Conservation (phyloP, 2,329 filamentous ascomycete genomes). For the Exophiala xenobiotica region DNA sequence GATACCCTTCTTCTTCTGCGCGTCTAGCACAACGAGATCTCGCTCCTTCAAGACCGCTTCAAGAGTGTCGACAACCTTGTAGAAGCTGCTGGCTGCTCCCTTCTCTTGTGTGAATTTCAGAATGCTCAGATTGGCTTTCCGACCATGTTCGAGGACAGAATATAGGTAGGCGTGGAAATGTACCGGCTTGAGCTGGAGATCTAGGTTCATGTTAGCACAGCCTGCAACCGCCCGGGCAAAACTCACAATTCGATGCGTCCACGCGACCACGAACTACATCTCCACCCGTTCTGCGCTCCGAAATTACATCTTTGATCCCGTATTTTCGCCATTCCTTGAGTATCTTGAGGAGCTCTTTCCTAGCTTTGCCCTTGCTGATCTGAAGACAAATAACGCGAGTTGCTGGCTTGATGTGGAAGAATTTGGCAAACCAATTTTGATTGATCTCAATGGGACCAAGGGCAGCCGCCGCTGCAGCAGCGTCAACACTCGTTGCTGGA, state of each 20-base stretch:
- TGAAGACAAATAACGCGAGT: constrained; percentile 72
- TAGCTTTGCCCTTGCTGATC: constrained; percentile 68
- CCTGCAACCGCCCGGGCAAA: neutral
- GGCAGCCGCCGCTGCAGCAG: constrained; percentile 18
- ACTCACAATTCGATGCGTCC: constrained; percentile 74
- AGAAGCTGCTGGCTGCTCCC: constrained; percentile 88
- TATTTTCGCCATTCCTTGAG: constrained; percentile 78
- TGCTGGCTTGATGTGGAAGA: constrained; percentile 86
- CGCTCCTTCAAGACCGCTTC: constrained; percentile 65
- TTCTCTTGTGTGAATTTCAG: constrained; percentile 84
- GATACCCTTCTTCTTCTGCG: constrained; percentile 69
- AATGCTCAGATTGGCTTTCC: constrained; percentile 72
- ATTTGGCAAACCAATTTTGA: constrained; percentile 83
- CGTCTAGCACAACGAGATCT: constrained; percentile 67
- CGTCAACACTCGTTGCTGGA: constrained; percentile 27
- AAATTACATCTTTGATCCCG: constrained; percentile 75
- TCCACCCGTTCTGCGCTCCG: constrained; percentile 75
- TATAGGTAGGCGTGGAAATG: constrained; percentile 84
- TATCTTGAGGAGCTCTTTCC: constrained; percentile 72
- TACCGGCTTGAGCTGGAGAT: constrained; percentile 81
- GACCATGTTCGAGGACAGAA: constrained; percentile 82
- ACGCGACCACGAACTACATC: constrained; percentile 69
- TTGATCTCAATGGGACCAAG: constrained; percentile 60
- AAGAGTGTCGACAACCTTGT: constrained; percentile 76
- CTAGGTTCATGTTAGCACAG: constrained; percentile 45